Evolutionary conservation across 805 yeast genomes (phyloP), one percentile per base, ranked within the genome.

Genomic region (Cyberlindnera galapagoensis): DNA sequence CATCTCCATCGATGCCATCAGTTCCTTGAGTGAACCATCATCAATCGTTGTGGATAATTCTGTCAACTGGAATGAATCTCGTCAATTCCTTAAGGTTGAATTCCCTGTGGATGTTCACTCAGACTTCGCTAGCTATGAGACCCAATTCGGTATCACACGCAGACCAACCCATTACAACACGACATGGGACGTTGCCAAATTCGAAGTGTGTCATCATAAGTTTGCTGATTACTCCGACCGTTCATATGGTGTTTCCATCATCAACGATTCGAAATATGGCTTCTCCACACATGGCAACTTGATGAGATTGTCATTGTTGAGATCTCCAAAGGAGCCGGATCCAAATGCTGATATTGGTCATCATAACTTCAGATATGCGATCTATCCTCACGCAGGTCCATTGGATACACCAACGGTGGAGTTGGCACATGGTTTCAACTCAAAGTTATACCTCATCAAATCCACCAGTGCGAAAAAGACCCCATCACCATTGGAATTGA

Each of bases 131-230:
- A 74, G 77, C 36, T 92, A 85, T 56, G 98, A 90, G 57, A 87
- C 97, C 3, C 95, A 88, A 56, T 90, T 84, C 59, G 98, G 98
- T 33, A 59, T 83, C 28, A 90, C 95, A 6, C 77, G 73, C 49
- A 74, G 97, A 44, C 95, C 97, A 29, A 90, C 97, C 0, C 97
- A 90, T 58, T 90, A 67, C 62, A 92, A 90, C 55, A 90, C 98
- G 1, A 65, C 85, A 1, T 90, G 97, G 97, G 98, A 90, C 51
- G 80, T 81, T 21, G 97, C 97, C 36, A 88, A 87, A 56, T 90
- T 90, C 57, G 98, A 90, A 59, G 95, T 87, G 9, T 84, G 95
- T 51, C 86, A 82, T 50, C 98, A 92, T 57, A 84, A 84, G 52
- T 90, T 85, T 60, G 90, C 94, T 46, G 98, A 90, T 54, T 76